These are phyloP conservation scores for Trichomonascaceae sp. DNA, from an alignment of 1,139 yeast species.

Conservation along the genomic window DNA sequence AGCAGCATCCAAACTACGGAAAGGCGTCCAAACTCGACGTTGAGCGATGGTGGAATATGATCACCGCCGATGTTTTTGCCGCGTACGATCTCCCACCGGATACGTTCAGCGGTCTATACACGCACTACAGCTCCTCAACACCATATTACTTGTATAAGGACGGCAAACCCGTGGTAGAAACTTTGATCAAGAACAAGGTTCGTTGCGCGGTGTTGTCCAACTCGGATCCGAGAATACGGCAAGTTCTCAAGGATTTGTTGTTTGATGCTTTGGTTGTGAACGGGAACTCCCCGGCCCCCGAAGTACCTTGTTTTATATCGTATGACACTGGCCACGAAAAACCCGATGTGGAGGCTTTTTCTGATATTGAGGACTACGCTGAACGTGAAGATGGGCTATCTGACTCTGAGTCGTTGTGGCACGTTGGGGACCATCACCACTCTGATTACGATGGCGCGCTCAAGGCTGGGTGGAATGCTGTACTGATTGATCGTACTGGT, in stretches of 20 bases:
- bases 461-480: not conserved
- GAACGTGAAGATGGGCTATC: not conserved
- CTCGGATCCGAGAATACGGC: not conserved
- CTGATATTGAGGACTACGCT: not conserved
- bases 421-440: not conserved
- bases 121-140: not conserved
- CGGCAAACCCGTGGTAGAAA: not conserved
- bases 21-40: not conserved
- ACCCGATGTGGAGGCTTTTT: not conserved
- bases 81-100: not conserved
- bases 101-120: not conserved
- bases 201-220: not conserved
- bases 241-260: not conserved
- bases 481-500: not conserved
- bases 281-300: too few species aligned
- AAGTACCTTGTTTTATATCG: not conserved
- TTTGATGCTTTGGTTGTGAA: too few species aligned
- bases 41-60: not conserved
- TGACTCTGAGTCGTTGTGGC: not conserved
- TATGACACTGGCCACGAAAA: not conserved
- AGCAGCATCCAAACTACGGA: not conserved
- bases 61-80: not conserved
- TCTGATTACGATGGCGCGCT: not conserved
- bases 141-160: not conserved
- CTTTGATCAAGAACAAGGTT: not conserved